phyloP scores from a whole-genome alignment of 208 protist species.

The Leishmania turanica region DNA sequence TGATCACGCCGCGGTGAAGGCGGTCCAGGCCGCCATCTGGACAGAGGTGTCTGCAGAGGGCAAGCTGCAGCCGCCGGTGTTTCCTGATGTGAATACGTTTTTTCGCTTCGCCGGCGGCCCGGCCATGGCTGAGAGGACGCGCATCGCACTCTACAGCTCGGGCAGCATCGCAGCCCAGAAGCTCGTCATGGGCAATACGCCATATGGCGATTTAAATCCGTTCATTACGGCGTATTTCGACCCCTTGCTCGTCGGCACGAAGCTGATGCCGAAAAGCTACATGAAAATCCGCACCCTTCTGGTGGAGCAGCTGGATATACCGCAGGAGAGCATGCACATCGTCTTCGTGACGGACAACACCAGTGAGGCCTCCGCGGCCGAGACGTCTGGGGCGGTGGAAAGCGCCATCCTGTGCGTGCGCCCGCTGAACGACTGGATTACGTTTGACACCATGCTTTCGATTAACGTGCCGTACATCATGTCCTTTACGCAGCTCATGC shows the following conservation, averaged over 20 bases:
- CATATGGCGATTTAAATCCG: slow-evolving; percentile 66
- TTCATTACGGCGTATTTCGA: slow-evolving; percentile 86
- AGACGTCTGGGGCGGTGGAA: slow-evolving; percentile 47
- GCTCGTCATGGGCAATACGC: slow-evolving; percentile 68
- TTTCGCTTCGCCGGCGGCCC: slow-evolving; percentile 22
- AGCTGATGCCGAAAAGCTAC: slow-evolving; percentile 70
- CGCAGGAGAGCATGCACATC: slow-evolving; percentile 37
- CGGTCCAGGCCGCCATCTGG: slow-evolving; percentile 77
- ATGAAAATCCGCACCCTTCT: slow-evolving; percentile 51
- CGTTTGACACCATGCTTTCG: slow-evolving; percentile 43
- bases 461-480: slow-evolving; percentile 41
- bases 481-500: slow-evolving; percentile 51
- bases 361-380: slow-evolving; percentile 56
- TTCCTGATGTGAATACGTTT: slow-evolving; percentile 42
- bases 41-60: slow-evolving; percentile 18
- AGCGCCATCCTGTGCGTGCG: slow-evolving; percentile 49
- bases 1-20: slow-evolving; percentile 55
- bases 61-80: slow-evolving; percentile 29
- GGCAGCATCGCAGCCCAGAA: slow-evolving; percentile 72
- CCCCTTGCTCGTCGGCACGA: slow-evolving; percentile 62
- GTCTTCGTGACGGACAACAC: slow-evolving; percentile 65
- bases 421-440: slow-evolving; percentile 53
- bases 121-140: background rate
- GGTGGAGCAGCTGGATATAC: slow-evolving; percentile 18
- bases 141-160: slow-evolving; percentile 85